Percentiles rank a stretch among this genome's conserved stretches.
Evolutionary conservation across 257 asterid genomes (phyloP).

Genomic region (Catharanthus roseus): DNA sequence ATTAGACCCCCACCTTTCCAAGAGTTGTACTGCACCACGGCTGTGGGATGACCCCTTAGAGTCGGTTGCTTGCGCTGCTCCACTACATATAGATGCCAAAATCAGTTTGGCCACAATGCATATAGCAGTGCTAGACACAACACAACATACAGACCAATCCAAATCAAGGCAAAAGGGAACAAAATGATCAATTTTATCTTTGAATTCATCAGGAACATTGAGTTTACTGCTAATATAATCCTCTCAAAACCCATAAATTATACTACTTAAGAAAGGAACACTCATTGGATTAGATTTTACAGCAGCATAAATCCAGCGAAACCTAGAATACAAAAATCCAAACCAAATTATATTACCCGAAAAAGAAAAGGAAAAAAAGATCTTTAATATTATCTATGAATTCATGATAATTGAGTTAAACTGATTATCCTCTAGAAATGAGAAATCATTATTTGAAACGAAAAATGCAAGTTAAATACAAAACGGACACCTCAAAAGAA

Average conservation of each 20-base stretch:
- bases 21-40: conserved; percentile 91
- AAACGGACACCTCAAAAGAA: not conserved
- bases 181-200: too few species aligned
- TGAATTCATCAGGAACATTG: too few species aligned
- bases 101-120: conserved; percentile 11
- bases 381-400: not conserved
- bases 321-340: too few species aligned
- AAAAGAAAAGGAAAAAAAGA: not conserved
- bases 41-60: conserved; percentile 86
- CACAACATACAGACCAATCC: too few species aligned
- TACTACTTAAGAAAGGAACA: too few species aligned
- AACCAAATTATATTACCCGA: too few species aligned
- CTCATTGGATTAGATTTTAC: too few species aligned
- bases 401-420: not conserved
- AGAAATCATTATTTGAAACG: too few species aligned
- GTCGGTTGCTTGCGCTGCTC: conserved; percentile 83
- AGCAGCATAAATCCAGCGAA: too few species aligned
- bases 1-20: conserved; percentile 98
- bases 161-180: too few species aligned
- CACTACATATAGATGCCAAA: conserved; percentile 38
- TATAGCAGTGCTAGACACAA: not conserved
- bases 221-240: too few species aligned
- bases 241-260: too few species aligned
- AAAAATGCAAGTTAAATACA: not conserved
- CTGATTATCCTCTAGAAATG: not conserved